Evolutionary conservation across 805 yeast species (phyloP).

Genomic region (Barnettozyma californica): DNA sequence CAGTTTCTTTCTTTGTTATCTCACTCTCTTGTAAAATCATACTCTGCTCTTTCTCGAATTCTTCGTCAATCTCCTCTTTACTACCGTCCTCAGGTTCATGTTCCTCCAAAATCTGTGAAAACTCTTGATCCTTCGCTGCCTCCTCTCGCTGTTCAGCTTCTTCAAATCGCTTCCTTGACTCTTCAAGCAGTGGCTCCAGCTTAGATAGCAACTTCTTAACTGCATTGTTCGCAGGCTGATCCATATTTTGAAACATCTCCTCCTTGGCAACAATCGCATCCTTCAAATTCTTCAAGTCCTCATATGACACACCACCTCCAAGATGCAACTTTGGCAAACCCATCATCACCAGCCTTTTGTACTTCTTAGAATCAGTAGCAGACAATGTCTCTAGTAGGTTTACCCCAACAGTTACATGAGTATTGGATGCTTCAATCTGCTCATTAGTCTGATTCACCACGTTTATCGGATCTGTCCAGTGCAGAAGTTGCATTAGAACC

Average conservation of each 20-base stretch:
- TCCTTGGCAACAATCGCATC: constrained; percentile 26
- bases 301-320: constrained; percentile 27
- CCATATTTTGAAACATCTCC: constrained; percentile 28
- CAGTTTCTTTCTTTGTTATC: background rate
- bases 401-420: constrained; percentile 52
- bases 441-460: constrained; percentile 45
- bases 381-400: constrained; percentile 49
- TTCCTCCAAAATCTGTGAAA: constrained; percentile 22
- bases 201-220: constrained; percentile 27
- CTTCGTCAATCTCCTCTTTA: constrained; percentile 16
- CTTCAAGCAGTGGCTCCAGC: constrained; percentile 17
- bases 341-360: constrained; percentile 46
- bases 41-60: constrained; percentile 21
- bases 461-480: constrained; percentile 81
- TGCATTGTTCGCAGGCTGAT: constrained; percentile 30
- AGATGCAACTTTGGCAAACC: constrained; percentile 46
- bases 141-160: constrained; percentile 1
- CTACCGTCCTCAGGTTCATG: constrained; percentile 18
- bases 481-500: constrained; percentile 64
- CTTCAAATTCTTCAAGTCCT: constrained; percentile 23
- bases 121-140: constrained; percentile 20
- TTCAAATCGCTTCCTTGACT: constrained; percentile 15
- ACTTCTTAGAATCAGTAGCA: constrained; percentile 43
- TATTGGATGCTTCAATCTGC: constrained; percentile 35
- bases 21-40: background rate